Evolutionary conservation across 2,329 filamentous ascomycete species (phyloP), one percentile per base, ranked within the genome.

Genomic region (Emergomyces orientalis): DNA sequence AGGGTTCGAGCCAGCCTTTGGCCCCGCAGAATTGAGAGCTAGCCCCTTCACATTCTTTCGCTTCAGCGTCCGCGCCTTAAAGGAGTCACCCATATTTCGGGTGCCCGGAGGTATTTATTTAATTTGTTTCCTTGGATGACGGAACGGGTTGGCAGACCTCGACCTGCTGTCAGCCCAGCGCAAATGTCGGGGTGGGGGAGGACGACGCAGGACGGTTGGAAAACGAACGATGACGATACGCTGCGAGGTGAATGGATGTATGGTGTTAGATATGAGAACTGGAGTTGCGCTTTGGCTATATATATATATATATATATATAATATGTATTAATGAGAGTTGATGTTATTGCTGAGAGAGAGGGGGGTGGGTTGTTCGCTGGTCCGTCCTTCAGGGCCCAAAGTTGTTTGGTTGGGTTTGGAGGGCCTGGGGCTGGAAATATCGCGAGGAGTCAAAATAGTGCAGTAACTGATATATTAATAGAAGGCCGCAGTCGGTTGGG

Each of bases 1-100:
- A 37, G 90, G 87, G 61, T 87, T 85, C 62, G 86, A 79, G 59
- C 85, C 80, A 65, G 81, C 72, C 67, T 91, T 90, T 51, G 90
- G 88, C 56, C 88, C 83, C 30, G 88, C 86, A 59, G 90, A 87
- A 71, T 86, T 92, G 73, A 99, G 82, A 68, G 91, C 92, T 59
- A 99, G 87, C 45, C 92, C 93, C 80, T 97, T 97, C 77, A 96
- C 89, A 76, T 99, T 99, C 85, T 97, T 97, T 82, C 93, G 88
- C 87, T 97, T 97, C 87, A 99, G 89, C 65, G 94, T 95, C 74
- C 84, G 81, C 63, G 83, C 80, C 74, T 86, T 83, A 77, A 87
- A 86, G 62, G 79, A 77, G 72, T 87, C 84, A 67, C 82, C 80
- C 82, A 86, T 86, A 67, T 68, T 63, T 66, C 63, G 63, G 70